Base-by-base conservation (phyloP, 495 filamentous ascomycete genomes). In the Neurospora sp. region DNA sequence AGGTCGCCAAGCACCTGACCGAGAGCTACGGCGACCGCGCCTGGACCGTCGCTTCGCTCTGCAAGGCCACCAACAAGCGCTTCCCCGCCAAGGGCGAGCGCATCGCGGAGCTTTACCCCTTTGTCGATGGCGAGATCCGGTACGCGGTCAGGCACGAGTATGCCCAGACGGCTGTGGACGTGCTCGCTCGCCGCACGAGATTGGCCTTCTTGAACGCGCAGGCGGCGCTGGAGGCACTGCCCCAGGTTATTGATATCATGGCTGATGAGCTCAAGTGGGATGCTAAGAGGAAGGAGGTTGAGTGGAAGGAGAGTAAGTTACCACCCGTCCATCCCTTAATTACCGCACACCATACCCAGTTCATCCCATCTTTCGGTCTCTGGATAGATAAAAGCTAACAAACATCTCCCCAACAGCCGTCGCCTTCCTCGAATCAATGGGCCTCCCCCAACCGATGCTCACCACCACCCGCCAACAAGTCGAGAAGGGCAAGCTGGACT, bases 151-250 rank as follows among this genome's bases (percentile, higher is more conserved):
- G 91, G 31, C 90, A 97, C 80, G 96, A 99, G 82, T 97, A 97
- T 75, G 96, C 96, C 12, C 93, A 98, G 82, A 98, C 94, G 22
- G 93, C 94, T 3, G 91, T 94, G 12, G 96, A 99, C 80, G 91
- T 98, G 27, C 84, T 99, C 27, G 96, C 95, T 9, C 87, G 96
- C 42, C 86, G 96, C 70, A 99, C 92, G 68, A 87, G 96, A 46
- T 82, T 99, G 73, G 93, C 96, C 14, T 99, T 99, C 83, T 79
- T 99, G 76, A 99, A 99, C 78, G 94, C 94, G 18, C 94, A 98
- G 82, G 96, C 96, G 4, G 93, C 95, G 10, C 87, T 98, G 37
- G 96, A 99, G 84, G 92, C 93, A 1, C 85, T 98, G 69, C 96
- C 96, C 3, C 85, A 78, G 70, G 88, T 99, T 22, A 97, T 99